phyloP scores from a whole-genome alignment of 1,284 basidiomycete species.

The Tilletia indica region DNA sequence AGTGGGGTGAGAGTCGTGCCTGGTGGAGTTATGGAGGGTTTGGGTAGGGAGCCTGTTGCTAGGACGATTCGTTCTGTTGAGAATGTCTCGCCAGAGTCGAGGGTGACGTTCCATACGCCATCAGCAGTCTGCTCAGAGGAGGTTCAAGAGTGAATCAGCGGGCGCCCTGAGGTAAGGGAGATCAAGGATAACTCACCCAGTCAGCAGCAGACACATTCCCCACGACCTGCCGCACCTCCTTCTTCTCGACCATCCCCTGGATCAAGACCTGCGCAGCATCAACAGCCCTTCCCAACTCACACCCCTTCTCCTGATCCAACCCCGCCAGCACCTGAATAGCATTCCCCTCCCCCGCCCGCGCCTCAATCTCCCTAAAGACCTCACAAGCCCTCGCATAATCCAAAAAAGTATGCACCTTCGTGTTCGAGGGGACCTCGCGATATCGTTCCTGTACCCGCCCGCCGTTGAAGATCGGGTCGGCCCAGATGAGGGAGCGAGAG shows the following conservation, averaged over 20 bases:
- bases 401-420: constrained; percentile 8
- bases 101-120: constrained; percentile 1
- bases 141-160: not conserved
- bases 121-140: not conserved
- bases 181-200: not conserved
- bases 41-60: constrained; percentile 5
- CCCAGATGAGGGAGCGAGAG: constrained; percentile 13
- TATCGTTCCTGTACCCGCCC: constrained; percentile 5
- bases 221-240: not conserved
- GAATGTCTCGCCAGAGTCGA: not conserved
- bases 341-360: not conserved
- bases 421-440: constrained; percentile 13
- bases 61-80: not conserved
- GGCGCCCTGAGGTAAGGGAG: not conserved
- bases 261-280: constrained; percentile 8
- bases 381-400: constrained; percentile 10
- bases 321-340: not conserved
- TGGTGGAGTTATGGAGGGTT: not conserved
- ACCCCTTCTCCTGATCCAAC: constrained; percentile 13
- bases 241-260: not conserved
- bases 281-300: constrained; percentile 6
- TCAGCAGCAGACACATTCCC: not conserved
- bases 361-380: constrained; percentile 12
- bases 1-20: not conserved
- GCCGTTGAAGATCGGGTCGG: constrained; percentile 11